Evolutionary conservation across 2,329 filamentous ascomycete genomes (phyloP), one percentile per base, ranked within the genome.

Genomic region (Clonostachys rosea): DNA sequence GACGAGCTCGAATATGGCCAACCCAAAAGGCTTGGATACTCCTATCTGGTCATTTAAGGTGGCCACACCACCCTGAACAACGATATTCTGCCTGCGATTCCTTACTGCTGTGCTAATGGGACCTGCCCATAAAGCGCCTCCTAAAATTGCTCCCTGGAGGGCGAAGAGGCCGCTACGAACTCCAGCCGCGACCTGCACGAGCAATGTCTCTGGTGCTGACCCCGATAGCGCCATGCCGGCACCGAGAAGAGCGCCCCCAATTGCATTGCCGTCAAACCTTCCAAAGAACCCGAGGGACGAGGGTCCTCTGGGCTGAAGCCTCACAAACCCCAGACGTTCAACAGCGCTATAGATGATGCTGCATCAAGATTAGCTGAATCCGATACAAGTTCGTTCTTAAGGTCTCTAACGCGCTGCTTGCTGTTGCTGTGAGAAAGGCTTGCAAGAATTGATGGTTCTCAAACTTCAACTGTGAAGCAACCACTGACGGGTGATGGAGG

Each of bases 151-250:
- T 7, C 84, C 84, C 1, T 65, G 63, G 3, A 86, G 63, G 0
- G 77, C 75, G 46, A 71, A 76, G 37, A 72, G 59, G 0, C 79
- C 80, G 0, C 76, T 73, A 3, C 57, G 63, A 4, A 83, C 66
- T 2, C 78, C 75, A 12, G 74, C 66, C 3, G 74, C 81, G 11
- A 81, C 56, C 61, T 88, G 84, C 0, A 78, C 75, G 43, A 85
- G 73, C 6, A 86, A 72, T 1, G 82, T 85, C 1, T 84, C 84
- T 0, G 84, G 82, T 49, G 84, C 87, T 0, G 83, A 77, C 9
- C 82, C 83, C 0, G 82, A 77, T 14, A 86, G 64, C 6, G 79
- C 74, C 83, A 87, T 86, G 47, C 84, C 84, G n/a, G 75, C 60
- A 35, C 84, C 84, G 24, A 85, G 73, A 4, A 86, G 63, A 14